Conservation (phyloP, 495 filamentous ascomycete genomes). For the Rhizodiscina lignyota region DNA sequence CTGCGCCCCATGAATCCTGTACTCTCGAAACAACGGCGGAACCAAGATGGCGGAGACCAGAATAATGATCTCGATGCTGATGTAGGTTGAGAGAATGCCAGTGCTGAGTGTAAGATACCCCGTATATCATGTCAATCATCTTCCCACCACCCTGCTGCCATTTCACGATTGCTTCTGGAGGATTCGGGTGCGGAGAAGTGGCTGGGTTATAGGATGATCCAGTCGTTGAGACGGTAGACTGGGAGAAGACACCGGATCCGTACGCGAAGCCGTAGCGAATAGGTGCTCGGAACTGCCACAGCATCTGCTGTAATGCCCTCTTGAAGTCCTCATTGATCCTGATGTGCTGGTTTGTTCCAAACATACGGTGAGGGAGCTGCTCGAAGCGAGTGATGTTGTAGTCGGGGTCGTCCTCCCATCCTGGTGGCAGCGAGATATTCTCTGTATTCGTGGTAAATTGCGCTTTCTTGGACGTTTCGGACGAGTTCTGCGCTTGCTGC, state of each 20-base stretch:
- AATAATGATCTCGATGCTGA: slow-evolving; percentile 88
- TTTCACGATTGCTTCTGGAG: slow-evolving; percentile 57
- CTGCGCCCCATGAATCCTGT: slow-evolving; percentile 79
- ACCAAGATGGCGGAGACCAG: slow-evolving; percentile 64
- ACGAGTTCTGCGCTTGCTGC: background rate
- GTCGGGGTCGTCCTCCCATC: slow-evolving; percentile 73
- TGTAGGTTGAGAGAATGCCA: slow-evolving; percentile 86
- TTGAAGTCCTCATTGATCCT: slow-evolving; percentile 88
- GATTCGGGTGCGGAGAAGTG: slow-evolving; percentile 48
- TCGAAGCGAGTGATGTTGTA: slow-evolving; percentile 61
- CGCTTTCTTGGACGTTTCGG: slow-evolving; percentile 3
- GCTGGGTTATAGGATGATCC: slow-evolving; percentile 25
- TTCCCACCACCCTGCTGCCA: slow-evolving; percentile 76
- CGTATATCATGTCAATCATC: slow-evolving; percentile 98
- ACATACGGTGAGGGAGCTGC: slow-evolving; percentile 74
- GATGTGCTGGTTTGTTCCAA: slow-evolving; percentile 92
- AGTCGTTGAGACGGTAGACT: slow-evolving; percentile 29
- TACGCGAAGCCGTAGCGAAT: slow-evolving; percentile 96
- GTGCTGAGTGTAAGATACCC: slow-evolving; percentile 86
- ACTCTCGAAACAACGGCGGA: slow-evolving; percentile 67
- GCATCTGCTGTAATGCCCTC: slow-evolving; percentile 67
- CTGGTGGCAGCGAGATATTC: slow-evolving; percentile 22
- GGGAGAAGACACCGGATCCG: slow-evolving; percentile 89
- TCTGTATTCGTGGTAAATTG: slow-evolving; percentile 1
- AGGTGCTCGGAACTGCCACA: slow-evolving; percentile 85